Evolutionary conservation across 441 rosid genomes (phyloP), one percentile per base, ranked within the genome.

Genomic region (Pelargonium citronellum): DNA sequence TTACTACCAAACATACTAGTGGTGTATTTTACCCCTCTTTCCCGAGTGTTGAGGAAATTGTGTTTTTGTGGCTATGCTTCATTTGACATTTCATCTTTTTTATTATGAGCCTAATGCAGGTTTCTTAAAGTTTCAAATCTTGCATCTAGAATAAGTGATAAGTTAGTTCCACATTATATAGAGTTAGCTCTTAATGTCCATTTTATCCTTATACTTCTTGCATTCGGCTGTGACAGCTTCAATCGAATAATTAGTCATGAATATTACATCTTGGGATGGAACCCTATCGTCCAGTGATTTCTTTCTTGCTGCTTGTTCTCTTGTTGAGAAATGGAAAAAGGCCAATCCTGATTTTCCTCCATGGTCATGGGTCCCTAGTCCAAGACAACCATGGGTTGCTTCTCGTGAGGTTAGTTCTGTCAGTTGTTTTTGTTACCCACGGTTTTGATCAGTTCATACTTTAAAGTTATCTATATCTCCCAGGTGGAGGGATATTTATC

Each of bases 401-500:
- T 64, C 79, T 64, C 74, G 53, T 5, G 72, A 61, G 51, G 81
- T 76, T 39, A n/a, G 70, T 70, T 7, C 15, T 6, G 0, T 16
- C 19, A 9, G 2, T 64, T 71, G 1, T 22, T 17, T 19, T 65
- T 58, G 17, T 41, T 17, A 9, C 27, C 24, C 20, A 1, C 39
- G 3, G 61, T 19, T 44, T 15, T 49, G 27, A 11, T 34, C 27
- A 2, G 57, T 37, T 17, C 39, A 34, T 55, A 30, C 4, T 37
- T 22, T 0, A 19, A 58, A 2, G 11, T 5, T n/a, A 34, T 53
- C 16, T 49, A 41, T 16, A 7, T 11, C 41, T 63, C 61, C 30
- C 66, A 85, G 88, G 81, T 51, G 0, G 86, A 86, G 60, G 91
- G 88, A 39, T 91, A 84, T 82, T 80, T 94, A 72, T 85, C 94